Evolutionary conservation across 768 basidiomycete genomes (phyloP).

Genomic region (Lentinula guzmanii): DNA sequence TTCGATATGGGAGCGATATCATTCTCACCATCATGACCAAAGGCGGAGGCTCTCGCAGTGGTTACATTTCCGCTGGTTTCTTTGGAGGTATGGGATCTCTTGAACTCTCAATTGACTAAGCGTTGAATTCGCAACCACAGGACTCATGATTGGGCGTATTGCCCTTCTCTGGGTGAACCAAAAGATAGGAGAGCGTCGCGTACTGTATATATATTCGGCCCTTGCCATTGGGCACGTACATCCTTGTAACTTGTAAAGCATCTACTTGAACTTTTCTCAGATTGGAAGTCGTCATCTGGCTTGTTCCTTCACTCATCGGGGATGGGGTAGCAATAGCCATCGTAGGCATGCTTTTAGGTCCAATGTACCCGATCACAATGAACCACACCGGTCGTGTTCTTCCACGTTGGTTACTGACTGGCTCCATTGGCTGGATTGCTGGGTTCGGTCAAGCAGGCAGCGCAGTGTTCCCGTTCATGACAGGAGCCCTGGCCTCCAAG

Average conservation of each 20-base stretch:
- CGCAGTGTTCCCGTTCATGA: slow-evolving; percentile 67
- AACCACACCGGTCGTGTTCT: slow-evolving; percentile 48
- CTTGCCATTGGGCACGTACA: slow-evolving; percentile 25
- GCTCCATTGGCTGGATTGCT: slow-evolving; percentile 65
- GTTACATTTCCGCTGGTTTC: slow-evolving; percentile 37
- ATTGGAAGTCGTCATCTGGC: slow-evolving; percentile 48
- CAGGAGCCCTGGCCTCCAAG: slow-evolving; percentile 60
- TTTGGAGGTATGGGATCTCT: slow-evolving; percentile 20
- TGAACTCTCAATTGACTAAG: neutral
- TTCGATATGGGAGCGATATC: slow-evolving; percentile 27
- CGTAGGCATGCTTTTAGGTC: slow-evolving; percentile 33
- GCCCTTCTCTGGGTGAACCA: slow-evolving; percentile 29
- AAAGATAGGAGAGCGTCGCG: slow-evolving; percentile 32
- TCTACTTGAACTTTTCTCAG: slow-evolving; percentile 13
- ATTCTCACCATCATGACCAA: slow-evolving; percentile 28
- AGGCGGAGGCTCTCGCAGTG: slow-evolving; percentile 33
- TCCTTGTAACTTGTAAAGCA: neutral
- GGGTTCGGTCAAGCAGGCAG: slow-evolving; percentile 68
- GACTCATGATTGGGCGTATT: slow-evolving; percentile 32
- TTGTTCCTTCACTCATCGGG: slow-evolving; percentile 40
- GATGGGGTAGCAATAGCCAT: slow-evolving; percentile 31
- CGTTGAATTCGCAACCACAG: slow-evolving; percentile 13
- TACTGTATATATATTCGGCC: slow-evolving; percentile 27
- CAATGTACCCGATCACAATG: slow-evolving; percentile 51
- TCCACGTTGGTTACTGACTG: slow-evolving; percentile 43